Conservation (phyloP, 352 stramenopile species). For the Pythium aristosporum region DNA sequence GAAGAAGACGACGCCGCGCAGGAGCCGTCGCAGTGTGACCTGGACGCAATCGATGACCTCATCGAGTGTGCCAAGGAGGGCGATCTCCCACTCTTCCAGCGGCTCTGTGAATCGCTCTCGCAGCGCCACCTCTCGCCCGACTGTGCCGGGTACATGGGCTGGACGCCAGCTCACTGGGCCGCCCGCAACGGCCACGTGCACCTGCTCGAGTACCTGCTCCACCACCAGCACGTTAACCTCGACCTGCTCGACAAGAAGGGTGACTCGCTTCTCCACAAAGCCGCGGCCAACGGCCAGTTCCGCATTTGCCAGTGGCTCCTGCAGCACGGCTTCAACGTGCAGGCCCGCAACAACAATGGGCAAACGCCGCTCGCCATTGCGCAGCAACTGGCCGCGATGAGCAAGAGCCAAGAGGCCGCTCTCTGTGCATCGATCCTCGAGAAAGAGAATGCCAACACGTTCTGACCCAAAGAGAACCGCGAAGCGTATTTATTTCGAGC, state of each 20-base stretch:
- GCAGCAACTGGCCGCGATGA: constrained; percentile 42
- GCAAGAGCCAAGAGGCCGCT: constrained; percentile 34
- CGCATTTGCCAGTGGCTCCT: constrained; percentile 66
- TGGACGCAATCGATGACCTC: constrained; percentile 58
- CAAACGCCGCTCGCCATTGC: constrained; percentile 60
- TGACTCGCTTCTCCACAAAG: constrained; percentile 74
- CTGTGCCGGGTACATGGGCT: constrained; percentile 64
- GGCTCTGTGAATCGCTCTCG: constrained; percentile 38
- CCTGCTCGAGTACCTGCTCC: constrained; percentile 58
- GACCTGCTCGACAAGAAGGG: constrained; percentile 64
- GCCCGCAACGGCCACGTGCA: constrained; percentile 61
- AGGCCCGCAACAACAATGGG: constrained; percentile 65
- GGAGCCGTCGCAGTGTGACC: constrained; percentile 25
- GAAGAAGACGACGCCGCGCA: background rate
- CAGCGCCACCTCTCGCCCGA: constrained; percentile 48
- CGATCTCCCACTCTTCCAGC: constrained; percentile 48
- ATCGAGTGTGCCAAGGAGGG: constrained; percentile 67
- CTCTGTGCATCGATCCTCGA: constrained; percentile 61
- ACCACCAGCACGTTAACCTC: constrained; percentile 48
- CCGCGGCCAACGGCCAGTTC: constrained; percentile 69
- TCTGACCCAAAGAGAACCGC: constrained; percentile 12
- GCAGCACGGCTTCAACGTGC: constrained; percentile 61
- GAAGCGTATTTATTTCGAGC: constrained; percentile 2
- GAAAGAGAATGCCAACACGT: constrained; percentile 37
- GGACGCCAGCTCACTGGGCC: constrained; percentile 76